Base-by-base conservation (phyloP, 1,139 yeast genomes). In the Taphrina confusa region DNA sequence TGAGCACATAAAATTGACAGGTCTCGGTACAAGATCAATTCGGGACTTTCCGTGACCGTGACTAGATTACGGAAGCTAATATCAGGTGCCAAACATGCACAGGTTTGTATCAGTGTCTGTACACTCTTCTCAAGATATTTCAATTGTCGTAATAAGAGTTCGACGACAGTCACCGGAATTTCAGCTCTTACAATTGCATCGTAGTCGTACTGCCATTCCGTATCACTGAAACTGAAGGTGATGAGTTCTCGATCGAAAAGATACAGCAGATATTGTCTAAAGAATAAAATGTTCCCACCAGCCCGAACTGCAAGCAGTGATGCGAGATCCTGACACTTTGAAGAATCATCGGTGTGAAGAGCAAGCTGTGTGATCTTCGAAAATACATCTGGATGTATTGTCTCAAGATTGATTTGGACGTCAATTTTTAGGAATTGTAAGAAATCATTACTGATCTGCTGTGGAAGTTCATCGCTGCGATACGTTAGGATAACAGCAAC, bases 1-100 rank as follows among this genome's bases (percentile, higher is more conserved):
- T 37, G 25, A 18, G 25, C 25, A 18, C 42, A 37, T 2, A 42
- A 2, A n/a, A 18, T 23, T 3, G 30, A 23, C 47, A 42, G 22
- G 30, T 42, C 47, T 12, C 31, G 11, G 22, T n/a, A 12, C 8
- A 42, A 8, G 31, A 18, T 12, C 8, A 42, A 31, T 16, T 42
- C 47, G 3, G 47, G n/a, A 23, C 6, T 14, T 18, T 20, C 47
- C 22, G 18, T 42, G 1, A 42, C 18, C 11, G 12, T 1, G 22
- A 45, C 25, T 12, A 45, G 22, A 4, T 30, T 23, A 11, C 33
- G 14, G n/a, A 37, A 9, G 5, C 25, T 18, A 8, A 30, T 45
- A 25, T 18, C 36, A 4, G 50, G 50, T 30, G 50, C 50, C 8
- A 45, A 37, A 30, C 50, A 45, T 8, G 50, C 50, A 18, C 50